Percentiles rank a stretch among this genome's conserved stretches.
These are phyloP conservation scores for Lanmaoa rubissima DNA, from an alignment of 768 basidiomycete genomes.

Conservation along the genomic window DNA sequence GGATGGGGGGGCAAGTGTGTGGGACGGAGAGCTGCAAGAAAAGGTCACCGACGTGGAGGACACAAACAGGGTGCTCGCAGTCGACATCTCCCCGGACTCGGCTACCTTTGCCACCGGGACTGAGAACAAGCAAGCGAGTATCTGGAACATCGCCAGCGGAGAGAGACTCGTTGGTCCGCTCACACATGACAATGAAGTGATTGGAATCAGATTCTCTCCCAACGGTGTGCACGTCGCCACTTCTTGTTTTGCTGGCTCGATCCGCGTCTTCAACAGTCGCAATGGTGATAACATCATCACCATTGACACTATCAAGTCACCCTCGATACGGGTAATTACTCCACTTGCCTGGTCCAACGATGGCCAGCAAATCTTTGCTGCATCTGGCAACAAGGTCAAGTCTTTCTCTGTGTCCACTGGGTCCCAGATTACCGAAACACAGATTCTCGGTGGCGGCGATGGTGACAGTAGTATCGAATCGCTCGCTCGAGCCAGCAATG, in stretches of 20 bases:
- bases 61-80: too few relatives aligned
- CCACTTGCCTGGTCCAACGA: neutral
- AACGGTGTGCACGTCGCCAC: neutral
- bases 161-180: neutral
- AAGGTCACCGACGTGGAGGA: too few relatives aligned
- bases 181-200: neutral
- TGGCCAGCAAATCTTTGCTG: neutral
- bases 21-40: too few relatives aligned
- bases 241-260: too few relatives aligned
- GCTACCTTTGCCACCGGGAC: neutral
- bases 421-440: neutral
- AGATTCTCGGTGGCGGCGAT: neutral
- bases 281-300: neutral
- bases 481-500: neutral
- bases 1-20: too few relatives aligned
- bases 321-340: neutral
- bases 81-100: too few relatives aligned
- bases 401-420: neutral
- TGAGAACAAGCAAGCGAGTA: neutral
- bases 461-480: too few relatives aligned
- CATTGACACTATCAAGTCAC: too few relatives aligned
- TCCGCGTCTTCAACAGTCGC: neutral
- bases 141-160: neutral
- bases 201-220: too few relatives aligned
- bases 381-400: neutral